Conservation (phyloP, 768 basidiomycete species). For the Postia placenta region DNA sequence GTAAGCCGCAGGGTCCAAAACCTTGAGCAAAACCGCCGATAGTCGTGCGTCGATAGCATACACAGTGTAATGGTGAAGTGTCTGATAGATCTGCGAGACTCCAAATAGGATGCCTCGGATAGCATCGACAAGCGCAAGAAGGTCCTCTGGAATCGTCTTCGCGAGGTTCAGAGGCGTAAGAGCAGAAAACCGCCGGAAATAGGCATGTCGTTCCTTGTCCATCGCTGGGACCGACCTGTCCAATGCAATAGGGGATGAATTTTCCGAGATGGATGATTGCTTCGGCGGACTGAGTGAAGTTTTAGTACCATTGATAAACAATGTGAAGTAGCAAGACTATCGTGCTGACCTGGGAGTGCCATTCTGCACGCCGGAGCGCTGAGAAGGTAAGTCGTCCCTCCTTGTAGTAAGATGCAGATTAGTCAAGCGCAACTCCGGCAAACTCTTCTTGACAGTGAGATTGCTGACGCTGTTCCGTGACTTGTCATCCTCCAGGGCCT, state of each 20-base stretch:
- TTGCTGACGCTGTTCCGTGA: neutral
- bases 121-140: slow-evolving; percentile 75
- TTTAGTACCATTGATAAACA: slow-evolving; percentile 4
- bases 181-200: slow-evolving; percentile 88
- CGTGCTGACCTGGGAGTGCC: too few relatives aligned
- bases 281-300: slow-evolving; percentile 14
- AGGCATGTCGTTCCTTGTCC: slow-evolving; percentile 81
- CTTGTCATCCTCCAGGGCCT: neutral
- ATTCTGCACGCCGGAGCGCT: too few relatives aligned
- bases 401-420: slow-evolving; percentile 30
- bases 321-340: neutral
- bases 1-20: slow-evolving; percentile 77
- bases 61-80: slow-evolving; percentile 80
- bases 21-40: slow-evolving; percentile 72
- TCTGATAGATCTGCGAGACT: slow-evolving; percentile 84
- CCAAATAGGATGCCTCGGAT: slow-evolving; percentile 90
- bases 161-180: slow-evolving; percentile 56
- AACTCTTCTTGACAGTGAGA: slow-evolving; percentile 60
- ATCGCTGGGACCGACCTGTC: slow-evolving; percentile 49
- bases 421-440: slow-evolving; percentile 72
- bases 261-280: slow-evolving; percentile 17
- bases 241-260: slow-evolving; percentile 30
- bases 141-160: slow-evolving; percentile 60
- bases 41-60: slow-evolving; percentile 81
- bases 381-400: too few relatives aligned